These are phyloP conservation scores for Kalanchoe fedtschenkoi DNA, from an alignment of 164 flowering plant genomes.

Conservation along the genomic window DNA sequence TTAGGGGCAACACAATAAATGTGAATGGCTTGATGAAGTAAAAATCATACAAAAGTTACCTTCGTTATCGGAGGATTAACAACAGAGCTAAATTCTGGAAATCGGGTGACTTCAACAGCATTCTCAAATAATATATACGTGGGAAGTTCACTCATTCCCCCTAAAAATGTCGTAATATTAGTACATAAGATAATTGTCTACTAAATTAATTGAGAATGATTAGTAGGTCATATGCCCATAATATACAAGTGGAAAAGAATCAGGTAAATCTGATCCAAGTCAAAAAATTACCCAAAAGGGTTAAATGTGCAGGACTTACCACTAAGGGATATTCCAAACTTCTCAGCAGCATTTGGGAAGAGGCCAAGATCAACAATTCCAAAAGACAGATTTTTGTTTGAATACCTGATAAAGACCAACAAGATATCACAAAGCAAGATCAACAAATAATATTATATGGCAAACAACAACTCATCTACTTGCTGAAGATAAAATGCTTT, in stretches of 20 bases:
- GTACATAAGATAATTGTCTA: background rate
- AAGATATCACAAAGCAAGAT: background rate
- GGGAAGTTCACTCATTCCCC: conserved; percentile 61
- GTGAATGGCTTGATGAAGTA: background rate
- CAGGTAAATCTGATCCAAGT: too few species aligned
- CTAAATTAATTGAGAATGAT: background rate
- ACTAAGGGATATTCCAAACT: conserved; percentile 69
- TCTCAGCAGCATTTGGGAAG: conserved; percentile 87
- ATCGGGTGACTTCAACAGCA: conserved; percentile 56
- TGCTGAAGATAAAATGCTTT: background rate
- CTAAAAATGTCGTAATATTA: conserved; percentile 20
- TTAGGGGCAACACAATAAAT: background rate
- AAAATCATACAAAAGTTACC: conserved; percentile 24
- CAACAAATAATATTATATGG: background rate
- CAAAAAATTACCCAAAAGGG: background rate
- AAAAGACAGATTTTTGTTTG: conserved; percentile 72
- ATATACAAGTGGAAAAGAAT: background rate
- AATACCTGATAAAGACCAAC: conserved; percentile 43
- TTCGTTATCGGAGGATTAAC: conserved; percentile 44
- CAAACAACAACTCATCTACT: background rate
- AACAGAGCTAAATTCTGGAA: conserved; percentile 51
- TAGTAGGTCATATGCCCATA: background rate
- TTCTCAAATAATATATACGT: conserved; percentile 76
- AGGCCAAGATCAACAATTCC: conserved; percentile 88
- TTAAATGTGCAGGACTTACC: conserved; percentile 20